Base-by-base conservation (phyloP, 2,329 filamentous ascomycete genomes). In the Fonsecaea erecta region DNA sequence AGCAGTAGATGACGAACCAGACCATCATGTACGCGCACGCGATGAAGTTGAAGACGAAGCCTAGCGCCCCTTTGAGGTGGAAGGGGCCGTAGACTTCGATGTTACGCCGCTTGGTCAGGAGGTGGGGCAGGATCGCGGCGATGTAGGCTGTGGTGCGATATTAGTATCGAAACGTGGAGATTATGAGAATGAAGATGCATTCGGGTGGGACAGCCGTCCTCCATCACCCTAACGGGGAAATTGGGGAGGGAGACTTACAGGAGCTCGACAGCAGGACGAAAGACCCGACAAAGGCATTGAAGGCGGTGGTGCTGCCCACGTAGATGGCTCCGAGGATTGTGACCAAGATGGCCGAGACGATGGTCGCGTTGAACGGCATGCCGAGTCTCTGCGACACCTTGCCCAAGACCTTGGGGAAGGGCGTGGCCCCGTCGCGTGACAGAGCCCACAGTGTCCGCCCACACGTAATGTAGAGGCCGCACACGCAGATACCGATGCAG, bases 391-490 rank as follows among this genome's bases (percentile, higher is more conserved):
- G 68, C 73, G 77, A 71, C 71, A 91, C 80, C 1, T 77, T 72
- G 2, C 80, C 78, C 46, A 87, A 75, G 70, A 77, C 82, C 1
- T 66, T 63, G 1, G 79, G 75, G 71, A 84, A 87, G 0, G 86
- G 86, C 0, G 83, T 83, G 0, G 86, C 86, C 40, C 81, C 77
- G 70, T 88, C 85, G 9, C 86, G 81, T 0, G 84, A 83, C 0
- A 89, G 80, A 2, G 84, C 85, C 86, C 86, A 90, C 2, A 89
- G 79, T 67, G 85, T 86, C 9, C 87, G 83, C 9, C 86, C 85
- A 1, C 81, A 79, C 1, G 86, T 88, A 67, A 88, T 84, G 74
- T 60, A 60, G 2, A 51, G 24, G 14, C 57, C 86, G 11, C 85
- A 80, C 28, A 81, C 77, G 52, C 82, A 83, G 30, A 81, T 79